Percentiles rank a stretch among this genome's conserved stretches.
Evolutionary conservation across 2,329 filamentous ascomycete genomes (phyloP).

Genomic region (Fusarium sp.): DNA sequence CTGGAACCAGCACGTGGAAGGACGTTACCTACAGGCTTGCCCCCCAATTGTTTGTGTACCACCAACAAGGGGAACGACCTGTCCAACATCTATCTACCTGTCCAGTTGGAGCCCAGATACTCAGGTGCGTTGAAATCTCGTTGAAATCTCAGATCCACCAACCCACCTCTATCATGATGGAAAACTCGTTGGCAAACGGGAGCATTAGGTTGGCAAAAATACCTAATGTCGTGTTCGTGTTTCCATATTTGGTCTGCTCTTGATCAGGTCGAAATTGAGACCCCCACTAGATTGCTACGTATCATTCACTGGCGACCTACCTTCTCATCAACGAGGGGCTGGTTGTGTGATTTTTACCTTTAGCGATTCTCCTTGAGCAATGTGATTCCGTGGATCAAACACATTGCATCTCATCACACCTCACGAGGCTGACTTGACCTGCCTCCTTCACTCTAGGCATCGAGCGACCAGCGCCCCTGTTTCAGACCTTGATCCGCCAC

Average conservation of each 20-base stretch:
- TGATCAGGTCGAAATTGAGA: constrained; percentile 37
- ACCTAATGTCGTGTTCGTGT: constrained; percentile 25
- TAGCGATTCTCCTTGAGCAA: constrained; percentile 18
- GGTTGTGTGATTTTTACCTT: constrained; percentile 18
- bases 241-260: constrained; percentile 15
- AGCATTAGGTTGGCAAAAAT: constrained; percentile 17
- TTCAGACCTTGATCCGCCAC: constrained; percentile 30
- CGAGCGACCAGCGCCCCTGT: constrained; percentile 24
- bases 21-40: constrained; percentile 32
- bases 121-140: constrained; percentile 19
- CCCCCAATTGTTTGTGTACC: constrained; percentile 17
- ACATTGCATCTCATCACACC: constrained; percentile 22
- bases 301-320: constrained; percentile 27
- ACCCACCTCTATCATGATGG: not conserved
- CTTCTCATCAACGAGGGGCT: constrained; percentile 19
- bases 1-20: constrained; percentile 42
- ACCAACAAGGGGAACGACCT: constrained; percentile 13
- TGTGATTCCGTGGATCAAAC: constrained; percentile 24
- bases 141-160: not conserved
- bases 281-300: constrained; percentile 39
- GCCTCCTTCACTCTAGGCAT: constrained; percentile 25
- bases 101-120: constrained; percentile 3
- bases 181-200: constrained; percentile 17
- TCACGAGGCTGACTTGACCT: constrained; percentile 30
- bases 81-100: constrained; percentile 2